These are phyloP conservation scores for Podospora sp. DNA, from an alignment of 495 filamentous ascomycete species.

Conservation along the genomic window DNA sequence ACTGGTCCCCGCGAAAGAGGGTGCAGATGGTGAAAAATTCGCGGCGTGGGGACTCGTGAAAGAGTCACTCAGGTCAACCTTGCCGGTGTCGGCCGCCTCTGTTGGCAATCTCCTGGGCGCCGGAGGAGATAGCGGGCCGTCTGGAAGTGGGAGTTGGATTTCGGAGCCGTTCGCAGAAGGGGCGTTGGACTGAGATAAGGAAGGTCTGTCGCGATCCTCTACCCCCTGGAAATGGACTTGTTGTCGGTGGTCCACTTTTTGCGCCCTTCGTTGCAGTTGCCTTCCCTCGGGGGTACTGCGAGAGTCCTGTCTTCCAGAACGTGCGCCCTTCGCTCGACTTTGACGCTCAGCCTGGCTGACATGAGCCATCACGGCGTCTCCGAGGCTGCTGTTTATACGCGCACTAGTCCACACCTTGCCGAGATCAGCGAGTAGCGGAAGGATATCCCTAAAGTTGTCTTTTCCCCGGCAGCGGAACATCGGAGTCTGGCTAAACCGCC, in stretches of 20 bases:
- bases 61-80: background rate
- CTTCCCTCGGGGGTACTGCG: background rate
- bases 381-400: constrained; percentile 62
- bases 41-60: background rate
- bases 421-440: constrained; percentile 56
- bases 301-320: background rate
- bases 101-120: background rate
- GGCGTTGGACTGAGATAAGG: background rate
- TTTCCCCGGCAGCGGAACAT: constrained; percentile 65
- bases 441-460: constrained; percentile 61
- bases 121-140: background rate
- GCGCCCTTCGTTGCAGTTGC: background rate
- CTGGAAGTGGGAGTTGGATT: background rate
- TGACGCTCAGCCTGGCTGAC: constrained; percentile 12
- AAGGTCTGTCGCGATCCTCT: background rate
- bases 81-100: background rate
- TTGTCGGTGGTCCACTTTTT: background rate
- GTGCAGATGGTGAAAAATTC: background rate
- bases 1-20: constrained; percentile 3
- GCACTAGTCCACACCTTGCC: constrained; percentile 65
- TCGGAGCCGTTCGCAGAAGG: background rate
- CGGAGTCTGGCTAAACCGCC: constrained; percentile 65
- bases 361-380: constrained; percentile 36
- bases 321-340: background rate
- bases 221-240: background rate